A percentile compares a stretch with the other conserved stretches of the same genome.
phyloP scores from a whole-genome alignment of 106 monocot genomes.

The Dioscorea alata region DNA sequence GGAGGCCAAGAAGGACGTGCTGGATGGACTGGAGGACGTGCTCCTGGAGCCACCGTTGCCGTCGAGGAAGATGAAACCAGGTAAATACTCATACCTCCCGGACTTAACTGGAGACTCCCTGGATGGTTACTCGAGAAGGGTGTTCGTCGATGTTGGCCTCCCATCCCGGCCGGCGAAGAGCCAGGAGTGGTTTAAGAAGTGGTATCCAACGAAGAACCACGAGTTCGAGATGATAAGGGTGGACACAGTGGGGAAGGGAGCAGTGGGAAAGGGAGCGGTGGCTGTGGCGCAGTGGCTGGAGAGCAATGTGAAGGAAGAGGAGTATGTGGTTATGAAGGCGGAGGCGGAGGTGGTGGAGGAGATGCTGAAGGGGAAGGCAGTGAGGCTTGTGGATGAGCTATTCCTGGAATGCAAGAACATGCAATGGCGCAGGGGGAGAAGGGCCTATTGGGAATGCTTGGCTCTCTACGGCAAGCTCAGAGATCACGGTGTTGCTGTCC shows the following conservation, averaged over 20 bases:
- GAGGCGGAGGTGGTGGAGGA: constrained; percentile 68
- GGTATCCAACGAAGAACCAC: constrained; percentile 46
- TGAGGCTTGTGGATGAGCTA: constrained; percentile 63
- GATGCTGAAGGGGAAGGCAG: constrained; percentile 34
- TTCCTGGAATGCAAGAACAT: constrained; percentile 55
- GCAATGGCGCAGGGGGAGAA: constrained; percentile 7
- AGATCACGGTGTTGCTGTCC: constrained; percentile 51
- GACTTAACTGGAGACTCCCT: constrained; percentile 50
- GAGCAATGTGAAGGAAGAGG: constrained; percentile 53
- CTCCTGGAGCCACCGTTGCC: constrained; percentile 51
- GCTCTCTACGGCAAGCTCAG: constrained; percentile 49
- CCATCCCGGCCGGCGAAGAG: not conserved
- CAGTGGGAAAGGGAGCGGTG: not conserved
- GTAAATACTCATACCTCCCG: constrained; percentile 34
- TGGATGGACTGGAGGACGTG: constrained; percentile 50
- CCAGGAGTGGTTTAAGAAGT: constrained; percentile 43
- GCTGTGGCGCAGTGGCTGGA: constrained; percentile 49
- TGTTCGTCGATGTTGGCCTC: constrained; percentile 49
- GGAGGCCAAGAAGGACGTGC: constrained; percentile 38
- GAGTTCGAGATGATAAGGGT: constrained; percentile 58
- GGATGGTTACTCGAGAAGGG: constrained; percentile 37
- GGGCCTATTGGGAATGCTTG: constrained; percentile 61
- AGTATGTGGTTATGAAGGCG: constrained; percentile 83
- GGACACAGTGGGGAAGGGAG: constrained; percentile 21
- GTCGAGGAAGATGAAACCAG: constrained; percentile 2